phyloP scores from a whole-genome alignment of 2,329 filamentous ascomycete genomes.

The Botrytis sinoallii region DNA sequence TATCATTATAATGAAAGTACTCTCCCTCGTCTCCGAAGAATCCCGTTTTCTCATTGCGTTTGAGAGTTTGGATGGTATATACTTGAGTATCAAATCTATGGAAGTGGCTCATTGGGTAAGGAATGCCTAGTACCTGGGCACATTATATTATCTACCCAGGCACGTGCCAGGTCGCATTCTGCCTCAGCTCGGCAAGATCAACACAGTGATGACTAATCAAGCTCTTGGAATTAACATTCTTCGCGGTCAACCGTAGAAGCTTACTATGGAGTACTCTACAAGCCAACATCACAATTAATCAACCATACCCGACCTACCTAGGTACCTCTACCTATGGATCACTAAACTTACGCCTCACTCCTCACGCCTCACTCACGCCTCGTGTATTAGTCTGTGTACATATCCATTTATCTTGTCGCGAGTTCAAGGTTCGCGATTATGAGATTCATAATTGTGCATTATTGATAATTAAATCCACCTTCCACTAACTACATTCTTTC shows the following conservation, averaged over 20 bases:
- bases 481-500: neutral
- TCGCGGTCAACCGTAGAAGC: neutral
- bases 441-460: neutral
- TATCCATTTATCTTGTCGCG: neutral
- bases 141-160: no score
- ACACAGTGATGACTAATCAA: neutral
- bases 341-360: slow-evolving; percentile 10
- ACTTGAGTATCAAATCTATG: neutral
- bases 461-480: neutral
- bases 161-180: neutral
- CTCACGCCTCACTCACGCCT: neutral
- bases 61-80: no score
- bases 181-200: neutral
- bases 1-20: neutral
- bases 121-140: neutral
- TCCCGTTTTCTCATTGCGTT: neutral
- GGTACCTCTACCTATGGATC: no score
- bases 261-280: neutral
- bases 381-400: neutral
- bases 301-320: no score
- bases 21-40: no score
- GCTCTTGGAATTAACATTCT: neutral
- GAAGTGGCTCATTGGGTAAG: neutral
- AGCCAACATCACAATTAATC: neutral
- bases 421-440: slow-evolving; percentile 11